These are phyloP conservation scores for Entoloma clypeatum DNA, from an alignment of 1,284 basidiomycete genomes.

Conservation along the genomic window DNA sequence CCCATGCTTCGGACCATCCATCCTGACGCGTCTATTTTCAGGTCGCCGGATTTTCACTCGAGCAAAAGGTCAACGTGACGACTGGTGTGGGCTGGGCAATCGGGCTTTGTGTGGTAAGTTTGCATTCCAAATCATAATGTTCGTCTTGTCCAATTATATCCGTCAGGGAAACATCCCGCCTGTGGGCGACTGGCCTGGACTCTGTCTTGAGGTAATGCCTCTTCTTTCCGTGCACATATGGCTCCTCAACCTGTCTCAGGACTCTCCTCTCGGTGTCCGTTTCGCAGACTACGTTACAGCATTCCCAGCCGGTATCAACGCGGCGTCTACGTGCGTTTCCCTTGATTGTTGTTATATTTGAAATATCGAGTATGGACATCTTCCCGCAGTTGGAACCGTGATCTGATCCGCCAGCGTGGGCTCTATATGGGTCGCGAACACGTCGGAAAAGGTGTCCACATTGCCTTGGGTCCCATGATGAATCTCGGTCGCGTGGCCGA, in stretches of 20 bases:
- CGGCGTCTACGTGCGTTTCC: slow-evolving; percentile 43
- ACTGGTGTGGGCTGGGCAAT: slow-evolving; percentile 42
- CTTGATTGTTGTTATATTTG: neutral
- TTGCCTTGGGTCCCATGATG: slow-evolving; percentile 65
- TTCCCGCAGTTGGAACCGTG: slow-evolving; percentile 49
- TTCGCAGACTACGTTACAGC: slow-evolving; percentile 51
- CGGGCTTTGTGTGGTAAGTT: slow-evolving; percentile 44
- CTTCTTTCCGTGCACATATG: too few relatives aligned
- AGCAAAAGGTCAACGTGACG: slow-evolving; percentile 37
- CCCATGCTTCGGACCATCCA: neutral
- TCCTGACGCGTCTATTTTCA: slow-evolving; percentile 8
- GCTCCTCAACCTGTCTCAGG: too few relatives aligned
- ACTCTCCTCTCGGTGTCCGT: slow-evolving; percentile 38
- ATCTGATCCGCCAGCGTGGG: slow-evolving; percentile 69
- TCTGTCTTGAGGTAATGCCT: slow-evolving; percentile 52
- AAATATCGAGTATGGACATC: slow-evolving; percentile 31
- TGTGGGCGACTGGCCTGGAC: slow-evolving; percentile 36
- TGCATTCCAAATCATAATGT: neutral
- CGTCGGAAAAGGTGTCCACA: slow-evolving; percentile 76
- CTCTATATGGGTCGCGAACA: slow-evolving; percentile 76
- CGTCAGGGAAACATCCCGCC: slow-evolving; percentile 25
- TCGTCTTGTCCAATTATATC: slow-evolving; percentile 23
- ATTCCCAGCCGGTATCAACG: slow-evolving; percentile 57
- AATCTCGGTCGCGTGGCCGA: slow-evolving; percentile 65
- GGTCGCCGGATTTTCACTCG: slow-evolving; percentile 30